Evolutionary conservation across 352 stramenopile genomes (phyloP).

Genomic region (Phytopythium ostracodes): DNA sequence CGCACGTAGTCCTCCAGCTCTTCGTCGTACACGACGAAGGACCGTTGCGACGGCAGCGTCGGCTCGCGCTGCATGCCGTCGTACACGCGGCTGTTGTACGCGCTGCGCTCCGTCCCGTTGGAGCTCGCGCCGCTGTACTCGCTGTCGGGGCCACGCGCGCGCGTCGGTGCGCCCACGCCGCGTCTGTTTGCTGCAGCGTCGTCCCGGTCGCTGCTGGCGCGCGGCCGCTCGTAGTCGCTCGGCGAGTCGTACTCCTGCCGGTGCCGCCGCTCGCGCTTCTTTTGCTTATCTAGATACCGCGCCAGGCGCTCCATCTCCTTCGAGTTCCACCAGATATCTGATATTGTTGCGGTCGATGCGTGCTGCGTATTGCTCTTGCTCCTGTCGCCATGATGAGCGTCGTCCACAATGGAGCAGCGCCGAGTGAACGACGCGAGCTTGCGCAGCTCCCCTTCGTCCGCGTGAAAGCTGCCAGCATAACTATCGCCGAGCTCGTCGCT

Average conservation of each 20-base stretch:
- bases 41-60: neutral
- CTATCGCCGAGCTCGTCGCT: neutral
- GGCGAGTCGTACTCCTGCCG: constrained; percentile 10
- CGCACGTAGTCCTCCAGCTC: constrained; percentile 10
- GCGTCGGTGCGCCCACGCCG: neutral
- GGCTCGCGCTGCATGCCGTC: neutral
- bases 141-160: neutral
- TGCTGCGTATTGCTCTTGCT: constrained; percentile 14
- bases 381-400: neutral
- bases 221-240: constrained; percentile 5
- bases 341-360: neutral
- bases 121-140: constrained; percentile 5
- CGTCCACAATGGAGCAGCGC: constrained; percentile 10
- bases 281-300: constrained; percentile 19
- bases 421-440: constrained; percentile 27
- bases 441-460: constrained; percentile 10
- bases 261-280: constrained; percentile 13
- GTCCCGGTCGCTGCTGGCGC: neutral
- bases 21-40: constrained; percentile 8
- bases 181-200: too few relatives aligned
- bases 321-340: constrained; percentile 28
- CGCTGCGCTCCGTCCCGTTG: constrained; percentile 1
- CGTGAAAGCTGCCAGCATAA: constrained; percentile 1
- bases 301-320: constrained; percentile 32
- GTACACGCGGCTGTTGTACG: neutral